Conservation (phyloP, 1,284 basidiomycete genomes). For the Cystobasidiaceae sp. region DNA sequence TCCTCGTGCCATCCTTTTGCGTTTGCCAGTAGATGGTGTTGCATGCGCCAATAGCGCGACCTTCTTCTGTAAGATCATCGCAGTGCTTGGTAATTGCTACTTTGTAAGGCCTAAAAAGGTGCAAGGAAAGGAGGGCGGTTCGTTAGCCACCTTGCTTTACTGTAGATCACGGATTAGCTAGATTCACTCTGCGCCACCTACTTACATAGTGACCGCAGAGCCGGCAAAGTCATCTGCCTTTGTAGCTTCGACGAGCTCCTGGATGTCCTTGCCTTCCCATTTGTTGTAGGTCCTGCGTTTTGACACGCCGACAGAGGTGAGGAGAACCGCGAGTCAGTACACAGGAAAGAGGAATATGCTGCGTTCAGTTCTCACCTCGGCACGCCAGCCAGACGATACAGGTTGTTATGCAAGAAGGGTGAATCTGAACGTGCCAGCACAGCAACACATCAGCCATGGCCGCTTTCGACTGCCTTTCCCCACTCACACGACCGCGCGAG, state of each 20-base stretch:
- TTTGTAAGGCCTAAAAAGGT: constrained; percentile 31
- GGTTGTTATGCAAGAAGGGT: constrained; percentile 40
- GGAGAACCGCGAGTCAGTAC: background rate
- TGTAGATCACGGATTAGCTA: background rate
- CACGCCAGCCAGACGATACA: constrained; percentile 35
- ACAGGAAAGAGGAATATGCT: background rate
- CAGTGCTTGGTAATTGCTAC: constrained; percentile 33
- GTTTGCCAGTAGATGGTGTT: constrained; percentile 35
- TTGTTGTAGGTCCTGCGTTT: constrained; percentile 32
- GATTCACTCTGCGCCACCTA: background rate
- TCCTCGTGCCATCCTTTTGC: constrained; percentile 29
- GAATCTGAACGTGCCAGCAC: constrained; percentile 34
- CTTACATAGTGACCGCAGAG: constrained; percentile 35
- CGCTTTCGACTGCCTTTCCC: background rate
- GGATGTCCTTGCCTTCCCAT: constrained; percentile 33
- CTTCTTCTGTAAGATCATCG: constrained; percentile 35
- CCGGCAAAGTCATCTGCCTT: constrained; percentile 35
- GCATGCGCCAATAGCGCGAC: constrained; percentile 35
- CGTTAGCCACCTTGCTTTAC: no score
- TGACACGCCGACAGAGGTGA: no score
- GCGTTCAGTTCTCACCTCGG: constrained; percentile 3
- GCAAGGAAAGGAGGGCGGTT: background rate
- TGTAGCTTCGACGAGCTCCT: constrained; percentile 31
- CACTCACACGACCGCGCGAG: background rate
- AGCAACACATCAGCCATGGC: background rate